Evolutionary conservation across 371 early-diverging fungal species (phyloP).

Genomic region (Mortierella sp.): DNA sequence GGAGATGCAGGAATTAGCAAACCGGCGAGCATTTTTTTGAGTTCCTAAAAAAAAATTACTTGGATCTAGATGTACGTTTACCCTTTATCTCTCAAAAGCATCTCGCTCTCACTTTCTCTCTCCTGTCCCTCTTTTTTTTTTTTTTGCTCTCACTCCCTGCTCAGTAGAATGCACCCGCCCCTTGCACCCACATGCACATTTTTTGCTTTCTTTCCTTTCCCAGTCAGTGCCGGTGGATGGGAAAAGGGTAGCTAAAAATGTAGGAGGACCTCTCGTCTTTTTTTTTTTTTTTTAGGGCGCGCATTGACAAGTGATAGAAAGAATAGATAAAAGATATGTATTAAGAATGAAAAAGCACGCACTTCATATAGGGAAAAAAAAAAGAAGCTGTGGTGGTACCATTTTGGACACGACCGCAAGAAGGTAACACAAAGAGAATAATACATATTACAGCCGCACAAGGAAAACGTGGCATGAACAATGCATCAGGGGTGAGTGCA

Average conservation of each 20-base stretch:
- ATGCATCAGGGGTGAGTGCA: conserved; percentile 4
- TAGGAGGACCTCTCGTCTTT: not conserved
- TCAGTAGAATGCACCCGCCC: conserved; percentile 3
- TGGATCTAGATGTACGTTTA: not conserved
- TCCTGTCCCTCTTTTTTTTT: conserved; percentile 1
- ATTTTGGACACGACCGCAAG: no score
- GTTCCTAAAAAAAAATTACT: not conserved
- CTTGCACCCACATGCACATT: conserved; percentile 11
- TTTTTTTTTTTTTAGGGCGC: conserved; percentile 1
- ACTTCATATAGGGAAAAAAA: no score
- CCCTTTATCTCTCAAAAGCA: not conserved
- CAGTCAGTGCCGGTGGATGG: no score
- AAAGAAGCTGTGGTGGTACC: no score
- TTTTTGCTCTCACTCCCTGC: not conserved
- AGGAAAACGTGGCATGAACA: conserved; percentile 35
- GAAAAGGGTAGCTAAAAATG: no score
- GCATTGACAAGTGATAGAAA: not conserved
- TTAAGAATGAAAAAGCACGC: no score
- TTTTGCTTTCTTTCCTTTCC: not conserved
- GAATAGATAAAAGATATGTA: not conserved
- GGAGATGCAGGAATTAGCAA: no score
- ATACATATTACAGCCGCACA: conserved; percentile 1
- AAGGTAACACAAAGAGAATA: not conserved
- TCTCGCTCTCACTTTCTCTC: not conserved
- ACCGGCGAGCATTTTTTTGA: not conserved